Conservation (phyloP, 2,329 filamentous ascomycete species). For the Claviceps sp. region DNA sequence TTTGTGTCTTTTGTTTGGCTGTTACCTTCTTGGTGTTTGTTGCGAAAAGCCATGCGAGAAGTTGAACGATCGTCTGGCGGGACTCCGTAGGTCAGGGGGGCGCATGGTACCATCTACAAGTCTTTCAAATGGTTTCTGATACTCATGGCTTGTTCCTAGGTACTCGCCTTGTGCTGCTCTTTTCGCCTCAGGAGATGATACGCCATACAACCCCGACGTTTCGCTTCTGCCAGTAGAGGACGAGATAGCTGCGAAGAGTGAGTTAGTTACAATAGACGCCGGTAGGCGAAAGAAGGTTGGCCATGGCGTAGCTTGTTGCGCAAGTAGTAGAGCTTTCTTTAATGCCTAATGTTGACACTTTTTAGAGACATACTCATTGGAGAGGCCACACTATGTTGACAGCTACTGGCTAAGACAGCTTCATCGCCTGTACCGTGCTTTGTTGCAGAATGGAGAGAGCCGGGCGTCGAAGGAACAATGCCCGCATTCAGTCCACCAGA, state of each 20-base stretch:
- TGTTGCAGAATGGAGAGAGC: neutral
- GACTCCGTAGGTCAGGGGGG: constrained; percentile 2
- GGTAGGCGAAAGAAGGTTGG: neutral
- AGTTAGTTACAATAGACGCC: neutral
- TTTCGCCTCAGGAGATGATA: neutral
- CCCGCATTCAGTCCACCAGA: neutral
- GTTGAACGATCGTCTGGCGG: constrained; percentile 3
- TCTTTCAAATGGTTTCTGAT: neutral
- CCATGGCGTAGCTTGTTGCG: neutral
- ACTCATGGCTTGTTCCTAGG: neutral
- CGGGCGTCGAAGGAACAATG: neutral
- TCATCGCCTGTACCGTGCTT: neutral
- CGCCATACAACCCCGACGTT: neutral
- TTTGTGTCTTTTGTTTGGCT: no score
- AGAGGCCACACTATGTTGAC: neutral
- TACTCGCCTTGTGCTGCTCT: neutral
- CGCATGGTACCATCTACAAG: neutral
- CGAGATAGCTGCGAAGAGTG: neutral
- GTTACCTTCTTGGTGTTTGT: constrained; percentile 2
- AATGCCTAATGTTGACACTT: neutral
- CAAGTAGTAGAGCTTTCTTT: neutral
- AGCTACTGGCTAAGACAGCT: neutral
- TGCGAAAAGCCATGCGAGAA: neutral
- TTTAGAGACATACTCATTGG: neutral
- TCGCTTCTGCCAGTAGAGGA: neutral